These are phyloP conservation scores for Cyclotella kingstonii DNA, from an alignment of 108 stramenopile species.

Conservation along the genomic window DNA sequence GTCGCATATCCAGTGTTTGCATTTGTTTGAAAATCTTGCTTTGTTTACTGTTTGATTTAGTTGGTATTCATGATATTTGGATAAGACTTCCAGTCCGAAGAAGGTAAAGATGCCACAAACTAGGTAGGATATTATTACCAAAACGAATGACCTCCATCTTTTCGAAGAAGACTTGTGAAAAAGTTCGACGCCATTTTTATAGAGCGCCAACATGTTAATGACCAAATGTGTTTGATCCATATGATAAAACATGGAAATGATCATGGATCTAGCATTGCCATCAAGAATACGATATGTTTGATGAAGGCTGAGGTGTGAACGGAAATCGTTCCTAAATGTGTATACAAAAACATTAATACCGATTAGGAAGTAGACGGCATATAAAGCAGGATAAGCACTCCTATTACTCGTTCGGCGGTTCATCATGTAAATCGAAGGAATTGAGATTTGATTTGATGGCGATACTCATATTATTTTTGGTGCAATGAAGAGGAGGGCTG, in stretches of 20 bases:
- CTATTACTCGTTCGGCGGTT: constrained; percentile 10
- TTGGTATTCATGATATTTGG: constrained; percentile 30
- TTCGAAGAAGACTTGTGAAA: constrained; percentile 25
- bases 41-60: constrained; percentile 12
- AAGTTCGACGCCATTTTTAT: constrained; percentile 29
- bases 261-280: constrained; percentile 30
- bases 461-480: too few relatives aligned
- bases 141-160: constrained; percentile 13
- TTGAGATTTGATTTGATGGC: too few relatives aligned
- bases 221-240: constrained; percentile 26
- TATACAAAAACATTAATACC: constrained; percentile 21
- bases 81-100: constrained; percentile 19
- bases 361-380: constrained; percentile 27
- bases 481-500: too few relatives aligned
- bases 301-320: constrained; percentile 12
- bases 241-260: constrained; percentile 39
- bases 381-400: constrained; percentile 24
- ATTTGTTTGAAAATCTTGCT: constrained; percentile 19
- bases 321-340: constrained; percentile 23
- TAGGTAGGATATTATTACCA: constrained; percentile 16
- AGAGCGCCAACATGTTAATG: constrained; percentile 32
- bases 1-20: constrained; percentile 29
- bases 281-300: constrained; percentile 33
- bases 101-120: constrained; percentile 31
- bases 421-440: constrained; percentile 7